These are phyloP conservation scores for Mortierella sp. DNA, from an alignment of 371 early-diverging fungal genomes.

Conservation along the genomic window DNA sequence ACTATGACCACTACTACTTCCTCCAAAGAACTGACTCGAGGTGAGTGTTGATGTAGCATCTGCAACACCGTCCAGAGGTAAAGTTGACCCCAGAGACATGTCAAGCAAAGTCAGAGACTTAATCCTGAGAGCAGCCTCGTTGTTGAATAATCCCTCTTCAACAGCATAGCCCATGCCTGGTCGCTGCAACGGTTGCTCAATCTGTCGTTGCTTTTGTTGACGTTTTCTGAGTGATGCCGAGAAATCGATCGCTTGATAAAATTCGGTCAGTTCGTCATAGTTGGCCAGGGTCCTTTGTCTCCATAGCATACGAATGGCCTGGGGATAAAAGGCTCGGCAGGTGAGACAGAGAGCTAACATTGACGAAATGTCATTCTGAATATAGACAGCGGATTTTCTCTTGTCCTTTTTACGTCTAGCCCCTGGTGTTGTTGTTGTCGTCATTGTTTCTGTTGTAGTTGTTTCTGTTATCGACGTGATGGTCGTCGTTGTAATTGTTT, in stretches of 20 bases:
- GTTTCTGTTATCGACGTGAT: neutral
- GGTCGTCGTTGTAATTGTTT: conserved; percentile 3
- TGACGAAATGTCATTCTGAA: conserved; percentile 47
- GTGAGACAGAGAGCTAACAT: conserved; percentile 48
- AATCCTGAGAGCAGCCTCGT: conserved; percentile 54
- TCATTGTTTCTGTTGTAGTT: conserved; percentile 9
- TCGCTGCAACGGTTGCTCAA: conserved; percentile 17
- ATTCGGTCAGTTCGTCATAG: conserved; percentile 40
- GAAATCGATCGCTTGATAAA: conserved; percentile 54
- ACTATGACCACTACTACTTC: conserved; percentile 21
- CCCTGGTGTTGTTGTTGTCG: conserved; percentile 5
- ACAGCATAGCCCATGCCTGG: conserved; percentile 33
- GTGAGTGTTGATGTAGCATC: conserved; percentile 16
- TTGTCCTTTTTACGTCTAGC: conserved; percentile 27
- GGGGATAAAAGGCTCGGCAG: conserved; percentile 51
- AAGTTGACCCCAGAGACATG: conserved; percentile 29
- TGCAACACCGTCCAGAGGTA: conserved; percentile 17
- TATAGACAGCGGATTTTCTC: conserved; percentile 30
- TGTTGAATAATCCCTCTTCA: conserved; percentile 38
- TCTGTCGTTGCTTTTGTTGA: conserved; percentile 42
- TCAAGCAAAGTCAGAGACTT: conserved; percentile 52
- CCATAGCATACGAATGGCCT: conserved; percentile 54
- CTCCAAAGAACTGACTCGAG: conserved; percentile 45
- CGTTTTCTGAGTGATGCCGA: conserved; percentile 36
- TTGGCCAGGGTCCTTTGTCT: conserved; percentile 52